Evolutionary conservation across 192 early-diverging fungal genomes (phyloP).

Genomic region (Martensiomyces pterosporus): DNA sequence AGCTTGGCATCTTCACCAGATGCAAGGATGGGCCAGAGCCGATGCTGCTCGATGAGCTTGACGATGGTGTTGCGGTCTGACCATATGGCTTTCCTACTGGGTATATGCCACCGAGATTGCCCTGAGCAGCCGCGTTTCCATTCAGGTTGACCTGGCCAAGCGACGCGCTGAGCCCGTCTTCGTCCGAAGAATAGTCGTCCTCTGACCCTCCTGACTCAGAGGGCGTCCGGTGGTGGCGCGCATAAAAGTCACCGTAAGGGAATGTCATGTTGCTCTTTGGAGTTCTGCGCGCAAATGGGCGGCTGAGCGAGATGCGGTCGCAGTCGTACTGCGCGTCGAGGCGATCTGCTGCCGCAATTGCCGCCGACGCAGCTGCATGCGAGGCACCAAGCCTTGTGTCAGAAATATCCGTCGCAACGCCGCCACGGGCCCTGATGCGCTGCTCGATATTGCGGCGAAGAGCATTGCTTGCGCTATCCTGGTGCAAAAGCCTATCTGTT

Average conservation of each 20-base stretch:
- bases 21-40: no score
- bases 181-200: constrained; percentile 14
- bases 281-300: constrained; percentile 2
- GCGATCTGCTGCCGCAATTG: constrained; percentile 21
- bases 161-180: not conserved
- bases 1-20: no score
- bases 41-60: no score
- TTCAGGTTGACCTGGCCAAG: not conserved
- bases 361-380: constrained; percentile 25
- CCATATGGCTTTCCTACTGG: no score
- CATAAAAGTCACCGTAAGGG: constrained; percentile 19
- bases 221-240: constrained; percentile 1
- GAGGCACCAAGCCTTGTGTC: constrained; percentile 15
- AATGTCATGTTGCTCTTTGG: constrained; percentile 7
- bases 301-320: constrained; percentile 32
- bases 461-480: not conserved
- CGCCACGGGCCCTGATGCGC: constrained; percentile 15
- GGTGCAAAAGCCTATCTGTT: no score
- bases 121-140: no score
- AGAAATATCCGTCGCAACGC: constrained; percentile 22
- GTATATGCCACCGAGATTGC: no score
- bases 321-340: constrained; percentile 24
- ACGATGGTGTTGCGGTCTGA: no score
- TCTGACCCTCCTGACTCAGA: constrained; percentile 32
- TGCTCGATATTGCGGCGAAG: constrained; percentile 20